Base-by-base conservation (phyloP, 306 rosid genomes). In the Trifolium subterraneum region DNA sequence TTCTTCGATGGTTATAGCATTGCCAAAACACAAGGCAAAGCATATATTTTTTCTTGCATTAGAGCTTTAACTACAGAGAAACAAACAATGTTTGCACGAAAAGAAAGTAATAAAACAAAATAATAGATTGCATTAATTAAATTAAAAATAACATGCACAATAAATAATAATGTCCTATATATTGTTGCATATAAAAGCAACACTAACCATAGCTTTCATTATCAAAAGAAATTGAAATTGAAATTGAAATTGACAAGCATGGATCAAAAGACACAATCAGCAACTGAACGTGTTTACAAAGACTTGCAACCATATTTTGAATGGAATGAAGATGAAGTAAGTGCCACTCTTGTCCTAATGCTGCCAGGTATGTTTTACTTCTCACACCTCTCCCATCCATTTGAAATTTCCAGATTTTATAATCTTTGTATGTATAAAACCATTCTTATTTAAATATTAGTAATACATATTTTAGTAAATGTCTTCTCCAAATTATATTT, bases 341-440 rank as follows among this genome's bases (percentile, higher is more conserved):
- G 16, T 29, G 79, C 71, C 64, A 80, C 85, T 35, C 84, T 93
- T 77, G 2, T 65, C 5, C 18, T 90, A 68, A 58, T 33, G 78
- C 52, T 90, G 2, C 89, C 90, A 63, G 98, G 98, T 93, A 41
- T 9, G 4, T 70, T 8, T 42, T 48, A 60, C 36, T 63, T 55
- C 13, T 23, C 15, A n/a, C 22, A 69, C 15, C 59, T 73, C 33
- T 4, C 47, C 20, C 16, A 59, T 60, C 11, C n/a, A 41, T 31
- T 60, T n/a, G 13, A 3, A 15, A 27, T 60, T 31, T 60, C 31
- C 65, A 29, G 65, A 60, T 25, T 2, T 56, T 31, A 56, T 19
- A 51, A 18, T 18, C 12, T 18, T 18, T 47, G 20, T 47, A 16
- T 55, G 7, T 1, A 20, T 50, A 16, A 47, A 11, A 45, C 14